Evolutionary conservation across 371 early-diverging fungal species (phyloP).

Genomic region (Mortierella sp.): DNA sequence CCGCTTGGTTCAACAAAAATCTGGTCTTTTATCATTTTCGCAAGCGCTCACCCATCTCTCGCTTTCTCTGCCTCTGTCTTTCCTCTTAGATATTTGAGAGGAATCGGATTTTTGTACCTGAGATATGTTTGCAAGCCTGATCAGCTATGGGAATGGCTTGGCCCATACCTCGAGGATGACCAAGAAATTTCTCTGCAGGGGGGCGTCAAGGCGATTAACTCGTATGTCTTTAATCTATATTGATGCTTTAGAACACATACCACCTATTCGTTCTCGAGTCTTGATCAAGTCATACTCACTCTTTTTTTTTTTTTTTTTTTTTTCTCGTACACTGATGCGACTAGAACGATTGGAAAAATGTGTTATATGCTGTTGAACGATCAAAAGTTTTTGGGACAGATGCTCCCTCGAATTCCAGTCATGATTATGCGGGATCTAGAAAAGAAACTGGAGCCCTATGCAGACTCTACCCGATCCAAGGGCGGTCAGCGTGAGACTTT

Average conservation of each 20-base stretch:
- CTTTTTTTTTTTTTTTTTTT: constrained; percentile 3
- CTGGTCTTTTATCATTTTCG: background rate
- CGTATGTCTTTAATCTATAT: constrained; percentile 58
- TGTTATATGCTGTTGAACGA: constrained; percentile 74
- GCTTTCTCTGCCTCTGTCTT: background rate
- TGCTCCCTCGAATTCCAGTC: constrained; percentile 87
- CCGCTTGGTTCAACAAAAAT: background rate
- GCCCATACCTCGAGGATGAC: constrained; percentile 82
- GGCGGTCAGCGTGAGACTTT: constrained; percentile 43
- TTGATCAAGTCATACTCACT: background rate
- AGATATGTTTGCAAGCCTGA: constrained; percentile 87
- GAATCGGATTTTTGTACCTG: constrained; percentile 85
- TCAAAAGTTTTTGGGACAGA: constrained; percentile 78
- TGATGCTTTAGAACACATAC: background rate
- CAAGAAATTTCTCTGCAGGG: constrained; percentile 75
- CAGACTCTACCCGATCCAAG: constrained; percentile 49
- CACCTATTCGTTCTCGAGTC: too few relatives aligned
- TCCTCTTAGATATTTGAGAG: constrained; percentile 75
- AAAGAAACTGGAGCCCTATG: constrained; percentile 69
- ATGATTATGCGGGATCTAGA: constrained; percentile 83
- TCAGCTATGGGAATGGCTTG: constrained; percentile 87
- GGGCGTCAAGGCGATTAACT: constrained; percentile 69
- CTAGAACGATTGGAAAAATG: constrained; percentile 79
- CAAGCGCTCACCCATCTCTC: background rate
- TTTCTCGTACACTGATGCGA: background rate